Evolutionary conservation across 225 moss, liverwort and hornwort genomes (phyloP), one percentile per base, ranked within the genome.

Genomic region (Physcomitrellopsis africana): DNA sequence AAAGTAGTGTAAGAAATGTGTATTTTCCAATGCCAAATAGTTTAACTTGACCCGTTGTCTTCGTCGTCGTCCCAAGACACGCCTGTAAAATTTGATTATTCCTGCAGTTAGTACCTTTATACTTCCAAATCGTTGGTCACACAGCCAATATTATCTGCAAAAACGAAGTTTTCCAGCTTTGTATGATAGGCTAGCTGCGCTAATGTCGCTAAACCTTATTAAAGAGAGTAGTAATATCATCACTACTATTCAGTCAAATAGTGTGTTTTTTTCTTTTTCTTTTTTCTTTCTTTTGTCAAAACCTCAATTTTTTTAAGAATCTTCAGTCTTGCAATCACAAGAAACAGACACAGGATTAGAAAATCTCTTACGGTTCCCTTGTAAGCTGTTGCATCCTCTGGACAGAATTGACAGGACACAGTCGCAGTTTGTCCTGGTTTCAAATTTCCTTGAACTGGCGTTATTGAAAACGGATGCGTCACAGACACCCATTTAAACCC

Each of bases 21-120:
- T 92, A 97, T 65, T 97, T 94, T 29, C 94, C 97, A 64, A 97
- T 94, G 29, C 97, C 97, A 15, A 87, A 93, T 63, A 94, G 45
- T 70, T 89, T 89, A 19, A 97, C 77, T 1, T 83, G 83, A 46
- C 88, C 88, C 0, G 69, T 83, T 72, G 88, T 79, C 72, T 83
- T 87, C 7, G 97, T 87, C 76, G 96, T 91, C 73, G 94, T 89
- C 70, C 94, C 96, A 46, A 94, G 70, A 69, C 89, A 84, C 74
- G 97, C 94, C 83, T 89, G 89, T 76, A 87, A 63, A 11, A 82
- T 83, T 83, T 82, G 83, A 82, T 73, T 54, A 70, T 37, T 81
- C 70, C 70, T 73, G 80, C 70, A 82, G 63, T 84, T 82, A 84
- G 80, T 84, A 65, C 49, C 29, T 51, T 67, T 13, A 37, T 72